Percentiles rank a stretch among this genome's conserved stretches.
Evolutionary conservation across 257 asterid genomes (phyloP).

Genomic region (Primulina eburnea): DNA sequence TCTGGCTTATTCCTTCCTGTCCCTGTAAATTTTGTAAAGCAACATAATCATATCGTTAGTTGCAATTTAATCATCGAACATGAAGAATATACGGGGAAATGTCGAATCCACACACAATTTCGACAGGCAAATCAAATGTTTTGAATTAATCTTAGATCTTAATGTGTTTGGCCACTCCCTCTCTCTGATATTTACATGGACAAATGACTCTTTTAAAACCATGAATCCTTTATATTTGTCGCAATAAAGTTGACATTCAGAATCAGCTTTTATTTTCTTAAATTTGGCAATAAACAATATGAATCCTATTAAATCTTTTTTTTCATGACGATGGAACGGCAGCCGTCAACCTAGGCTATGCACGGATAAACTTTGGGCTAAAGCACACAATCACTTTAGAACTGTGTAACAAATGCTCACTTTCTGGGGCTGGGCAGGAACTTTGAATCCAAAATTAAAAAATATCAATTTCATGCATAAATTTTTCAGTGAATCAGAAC

Average conservation of each 20-base stretch:
- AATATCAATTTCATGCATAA: too few relatives aligned
- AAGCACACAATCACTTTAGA: too few relatives aligned
- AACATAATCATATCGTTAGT: not conserved
- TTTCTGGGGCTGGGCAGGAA: not conserved
- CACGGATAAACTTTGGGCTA: too few relatives aligned
- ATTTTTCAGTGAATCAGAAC: not conserved
- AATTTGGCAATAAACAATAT: not conserved
- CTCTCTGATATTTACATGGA: not conserved
- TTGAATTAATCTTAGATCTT: not conserved
- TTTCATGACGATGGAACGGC: too few relatives aligned
- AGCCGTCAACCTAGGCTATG: too few relatives aligned
- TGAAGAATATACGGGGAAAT: not conserved
- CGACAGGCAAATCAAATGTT: not conserved
- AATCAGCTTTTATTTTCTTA: not conserved
- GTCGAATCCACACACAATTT: not conserved
- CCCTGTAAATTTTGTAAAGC: slow-evolving; percentile 38
- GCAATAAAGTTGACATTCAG: not conserved
- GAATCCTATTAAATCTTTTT: not conserved
- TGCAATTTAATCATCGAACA: not conserved
- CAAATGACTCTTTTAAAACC: not conserved
- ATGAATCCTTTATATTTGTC: not conserved
- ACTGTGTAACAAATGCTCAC: not conserved
- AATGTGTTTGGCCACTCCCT: not conserved
- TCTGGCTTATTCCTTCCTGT: slow-evolving; percentile 85
- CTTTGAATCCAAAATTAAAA: not conserved